Base-by-base conservation (phyloP, 768 basidiomycete species). In the Suillus hirtellus region DNA sequence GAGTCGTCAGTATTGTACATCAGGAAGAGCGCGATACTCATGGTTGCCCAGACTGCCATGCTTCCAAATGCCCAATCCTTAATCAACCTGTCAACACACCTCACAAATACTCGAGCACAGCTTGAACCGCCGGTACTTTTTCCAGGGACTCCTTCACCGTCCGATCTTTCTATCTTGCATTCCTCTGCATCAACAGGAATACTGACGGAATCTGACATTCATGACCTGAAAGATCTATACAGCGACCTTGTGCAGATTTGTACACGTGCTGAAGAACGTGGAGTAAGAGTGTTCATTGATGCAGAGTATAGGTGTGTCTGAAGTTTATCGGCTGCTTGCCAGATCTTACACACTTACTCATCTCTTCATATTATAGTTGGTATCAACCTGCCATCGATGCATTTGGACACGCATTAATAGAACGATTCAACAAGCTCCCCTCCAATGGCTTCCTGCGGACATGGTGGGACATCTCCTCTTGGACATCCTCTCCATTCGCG, bases 311-410 rank as follows among this genome's bases (percentile, higher is more conserved):
- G 83, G 85, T 87, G 74, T 66, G 24, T 59, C 27, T 54, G 46
- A 14, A 47, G 8, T 62, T 27, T 5, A 17, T 24, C 19, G 19
- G 50, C 31, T 50, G 2, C 21, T 44, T 44, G 47, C 60, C 19
- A 17, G 12, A 21, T 35, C 0, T 56, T 17, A 10, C 15, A 56
- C 2, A 14, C 24, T 42, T 44, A 35, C 9, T 14, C 17, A 54
- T 34, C 40, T 42, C 54, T 46, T 38, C 38, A 63, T 40, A 60
- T 58, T 62, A 61, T 60, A 86, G 83, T 53, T 87, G 86, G 85
- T 87, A 86, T 67, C 85, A 75, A 47, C 93, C 95, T 11, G 93
- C 93, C 0, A 81, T 97, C 35, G 95, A 96, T 73, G 90, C 91
- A 0, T 83, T 90, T 61, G 86, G 89, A 6, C 76, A 90, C 24